These are phyloP conservation scores for Backusella liffmaniae DNA, from an alignment of 192 early-diverging fungal species.

Conservation along the genomic window DNA sequence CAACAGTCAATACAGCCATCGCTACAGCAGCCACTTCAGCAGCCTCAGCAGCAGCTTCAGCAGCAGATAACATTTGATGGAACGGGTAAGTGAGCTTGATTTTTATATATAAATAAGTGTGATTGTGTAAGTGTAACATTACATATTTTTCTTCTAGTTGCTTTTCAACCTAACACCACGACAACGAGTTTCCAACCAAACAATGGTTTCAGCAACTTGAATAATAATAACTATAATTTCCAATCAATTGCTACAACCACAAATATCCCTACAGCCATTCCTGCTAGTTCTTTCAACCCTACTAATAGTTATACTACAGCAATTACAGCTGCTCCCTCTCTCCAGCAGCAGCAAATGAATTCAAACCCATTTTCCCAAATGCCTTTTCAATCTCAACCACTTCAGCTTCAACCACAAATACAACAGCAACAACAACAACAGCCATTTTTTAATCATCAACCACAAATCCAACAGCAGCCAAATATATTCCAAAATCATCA, in stretches of 20 bases:
- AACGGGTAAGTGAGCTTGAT: conserved; percentile 3
- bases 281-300: not conserved
- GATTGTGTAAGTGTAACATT: conserved; percentile 9
- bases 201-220: not conserved
- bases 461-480: conserved; percentile 32
- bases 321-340: not conserved
- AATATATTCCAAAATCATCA: conserved; percentile 30
- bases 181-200: not conserved
- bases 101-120: not conserved
- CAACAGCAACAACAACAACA: conserved; percentile 30
- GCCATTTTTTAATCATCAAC: not conserved
- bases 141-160: not conserved
- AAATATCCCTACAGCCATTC: not conserved
- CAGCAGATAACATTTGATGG: conserved; percentile 4
- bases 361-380: conserved; percentile 11
- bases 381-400: conserved; percentile 29
- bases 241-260: not conserved
- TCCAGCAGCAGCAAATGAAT: conserved; percentile 11
- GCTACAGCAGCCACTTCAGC: conserved; percentile 12
- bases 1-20: conserved; percentile 11
- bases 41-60: conserved; percentile 9
- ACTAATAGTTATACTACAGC: not conserved
- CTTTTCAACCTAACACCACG: not conserved
- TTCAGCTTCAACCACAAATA: conserved; percentile 1
- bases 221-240: not conserved